Evolutionary conservation across 169 alveolate genomes (phyloP), one percentile per base, ranked within the genome.

Genomic region (Plasmodium knowlesi): DNA sequence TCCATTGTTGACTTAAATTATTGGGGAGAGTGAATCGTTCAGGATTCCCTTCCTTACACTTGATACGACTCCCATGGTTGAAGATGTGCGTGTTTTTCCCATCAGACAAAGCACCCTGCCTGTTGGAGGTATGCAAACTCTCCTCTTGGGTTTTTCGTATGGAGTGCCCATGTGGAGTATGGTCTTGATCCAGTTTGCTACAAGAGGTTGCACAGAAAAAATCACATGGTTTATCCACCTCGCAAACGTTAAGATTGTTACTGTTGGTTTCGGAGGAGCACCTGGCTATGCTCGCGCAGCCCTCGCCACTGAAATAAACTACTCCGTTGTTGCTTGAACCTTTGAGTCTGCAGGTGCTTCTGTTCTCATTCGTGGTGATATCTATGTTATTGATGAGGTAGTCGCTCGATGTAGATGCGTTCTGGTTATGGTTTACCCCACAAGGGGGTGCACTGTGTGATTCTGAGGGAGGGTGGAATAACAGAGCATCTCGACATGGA

Each of bases 381-480:
- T 84, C 92, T n/a, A 84, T 84, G 76, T 84, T 84, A 12, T 73
- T 73, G 19, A 84, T 72, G 6, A 84, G 28, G 43, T 71, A 71
- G 34, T 84, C 84, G 30, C 84, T 84, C 3, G 54, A 28, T 9
- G 54, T 84, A 12, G 50, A 41, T 6, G 39, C 19, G 28, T 84
- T 28, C 30, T 71, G 46, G 12, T 85, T 54, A 28, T 6, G 34
- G 34, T 16, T 34, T 25, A 3, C 1, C 19, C 72, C 71, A 10
- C 61, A 50, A 16, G 61, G 61, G 61, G 25, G 61, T 12, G 61
- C 61, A 22, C 61, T 50, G 61, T 50, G 25, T 16, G 61, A 50
- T 50, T 50, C 61, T 2, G 61, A 12, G 61, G 61, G 61, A 5
- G 61, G 61, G 22, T 50, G 61, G 4, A 12, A 1, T 50, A 22